Evolutionary conservation across 2,329 filamentous ascomycete genomes (phyloP), one percentile per base, ranked within the genome.

Genomic region (Phaeomoniella chlamydospora): DNA sequence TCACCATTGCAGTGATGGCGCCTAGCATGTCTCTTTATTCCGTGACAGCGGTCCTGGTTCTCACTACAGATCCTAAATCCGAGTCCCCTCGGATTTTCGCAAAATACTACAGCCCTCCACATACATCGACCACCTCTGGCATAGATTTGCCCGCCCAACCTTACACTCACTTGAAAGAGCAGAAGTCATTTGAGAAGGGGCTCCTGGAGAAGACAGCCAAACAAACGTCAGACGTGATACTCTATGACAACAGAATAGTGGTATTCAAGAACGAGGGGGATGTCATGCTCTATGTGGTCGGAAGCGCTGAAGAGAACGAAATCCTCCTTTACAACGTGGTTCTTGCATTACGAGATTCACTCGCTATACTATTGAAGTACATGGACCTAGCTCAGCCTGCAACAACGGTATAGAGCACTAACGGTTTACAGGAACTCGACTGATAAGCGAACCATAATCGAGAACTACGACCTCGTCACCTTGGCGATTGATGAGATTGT

Each of bases 231-330:
- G 90, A 96, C 64, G 90, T 98, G 50, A 92, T 98, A 49, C 75
- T 98, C 38, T 96, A 94, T 64, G 90, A 98, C 63, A 92, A 92
- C 64, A 77, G 85, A 51, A 80, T 98, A 42, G 85, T 96, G 37
- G 79, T 96, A 36, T 98, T 94, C 70, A 98, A 98, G 75, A 81
- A 81, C 65, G 90, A 98, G 67, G 86, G 83, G 49, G 90, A 98
- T 58, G 82, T 96, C 39, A 94, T 94, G 80, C 74, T 83, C 32
- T 96, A 96, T 57, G 81, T 96, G 16, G 83, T 98, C 9, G 88
- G 88, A 45, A 77, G 79, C 37, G 72, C 83, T 36, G 85, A 94
- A 36, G 90, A 98, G 71, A 98, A 96, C 59, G 90, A 98, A 65
- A 82, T 98, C 37, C 67, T 98, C 57, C 71, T 98, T 36, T 96